Conservation (phyloP, 2,329 filamentous ascomycete genomes). For the Balansia obtecta region DNA sequence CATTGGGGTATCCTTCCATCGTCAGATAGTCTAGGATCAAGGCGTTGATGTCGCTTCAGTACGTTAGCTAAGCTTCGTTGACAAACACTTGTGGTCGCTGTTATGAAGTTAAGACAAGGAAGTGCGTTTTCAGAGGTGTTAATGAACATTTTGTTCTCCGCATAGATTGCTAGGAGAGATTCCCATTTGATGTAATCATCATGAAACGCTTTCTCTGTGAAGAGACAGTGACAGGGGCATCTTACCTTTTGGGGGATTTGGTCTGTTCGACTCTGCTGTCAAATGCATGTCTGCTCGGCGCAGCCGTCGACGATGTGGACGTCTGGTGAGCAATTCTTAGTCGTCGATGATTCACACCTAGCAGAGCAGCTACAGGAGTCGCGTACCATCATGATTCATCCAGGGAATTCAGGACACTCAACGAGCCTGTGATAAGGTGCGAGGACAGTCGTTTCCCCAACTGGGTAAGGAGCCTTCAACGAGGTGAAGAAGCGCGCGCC, state of each 20-base stretch:
- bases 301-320: constrained; percentile 24
- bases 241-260: constrained; percentile 83
- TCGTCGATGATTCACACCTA: neutral
- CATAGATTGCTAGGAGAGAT: constrained; percentile 97
- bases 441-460: neutral
- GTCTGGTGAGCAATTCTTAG: neutral
- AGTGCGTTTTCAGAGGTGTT: constrained; percentile 2
- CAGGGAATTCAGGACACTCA: too few relatives aligned
- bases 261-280: constrained; percentile 72
- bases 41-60: constrained; percentile 76
- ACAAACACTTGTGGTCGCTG: neutral
- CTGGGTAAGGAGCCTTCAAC: neutral
- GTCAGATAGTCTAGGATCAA: constrained; percentile 95
- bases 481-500: neutral
- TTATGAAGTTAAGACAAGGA: neutral
- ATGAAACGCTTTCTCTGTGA: constrained; percentile 20
- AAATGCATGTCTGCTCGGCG: constrained; percentile 61
- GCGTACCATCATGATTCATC: constrained; percentile 2
- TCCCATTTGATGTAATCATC: constrained; percentile 97
- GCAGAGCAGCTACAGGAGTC: neutral
- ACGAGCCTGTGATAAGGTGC: too few relatives aligned
- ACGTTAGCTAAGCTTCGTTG: constrained; percentile 14
- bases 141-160: constrained; percentile 61
- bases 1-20: constrained; percentile 85
- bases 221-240: constrained; percentile 11